Evolutionary conservation across 306 rosid genomes (phyloP).

Genomic region (Vicia villosa): DNA sequence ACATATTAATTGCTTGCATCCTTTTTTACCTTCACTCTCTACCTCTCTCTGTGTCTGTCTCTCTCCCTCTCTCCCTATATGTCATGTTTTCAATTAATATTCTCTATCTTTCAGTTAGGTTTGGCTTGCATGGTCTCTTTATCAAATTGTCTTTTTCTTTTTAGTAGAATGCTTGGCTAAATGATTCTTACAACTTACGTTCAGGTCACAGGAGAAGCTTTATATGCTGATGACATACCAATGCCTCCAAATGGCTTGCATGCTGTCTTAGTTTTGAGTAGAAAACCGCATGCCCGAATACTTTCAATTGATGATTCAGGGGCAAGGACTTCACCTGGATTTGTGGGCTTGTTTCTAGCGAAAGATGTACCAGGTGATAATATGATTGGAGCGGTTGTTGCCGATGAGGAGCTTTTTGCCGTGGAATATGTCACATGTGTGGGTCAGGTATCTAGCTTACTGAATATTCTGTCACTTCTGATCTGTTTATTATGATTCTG

Average conservation of each 20-base stretch:
- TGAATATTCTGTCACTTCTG: constrained; percentile 17
- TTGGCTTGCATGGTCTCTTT: constrained; percentile 23
- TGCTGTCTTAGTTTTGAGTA: constrained; percentile 86
- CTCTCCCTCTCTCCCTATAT: not conserved
- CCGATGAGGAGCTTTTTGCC: constrained; percentile 88
- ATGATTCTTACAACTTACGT: constrained; percentile 35
- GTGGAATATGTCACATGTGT: constrained; percentile 78
- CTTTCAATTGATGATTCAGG: constrained; percentile 64
- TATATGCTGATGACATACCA: constrained; percentile 75
- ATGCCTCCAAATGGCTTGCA: constrained; percentile 79
- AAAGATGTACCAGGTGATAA: constrained; percentile 75
- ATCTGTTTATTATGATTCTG: constrained; percentile 20
- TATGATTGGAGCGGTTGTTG: constrained; percentile 68
- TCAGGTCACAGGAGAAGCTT: constrained; percentile 95
- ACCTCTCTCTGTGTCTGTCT: not conserved
- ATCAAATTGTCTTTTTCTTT: constrained; percentile 14
- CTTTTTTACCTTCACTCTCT: not conserved
- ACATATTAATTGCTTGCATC: not conserved
- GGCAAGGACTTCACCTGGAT: constrained; percentile 75
- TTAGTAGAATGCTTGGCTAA: constrained; percentile 24
- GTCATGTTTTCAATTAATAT: constrained; percentile 11
- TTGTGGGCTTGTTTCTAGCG: constrained; percentile 69
- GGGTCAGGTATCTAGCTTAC: constrained; percentile 76
- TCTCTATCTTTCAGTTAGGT: constrained; percentile 15
- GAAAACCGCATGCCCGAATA: constrained; percentile 87